Conservation (phyloP, 2,329 filamentous ascomycete genomes). For the Cladophialophora exuberans region DNA sequence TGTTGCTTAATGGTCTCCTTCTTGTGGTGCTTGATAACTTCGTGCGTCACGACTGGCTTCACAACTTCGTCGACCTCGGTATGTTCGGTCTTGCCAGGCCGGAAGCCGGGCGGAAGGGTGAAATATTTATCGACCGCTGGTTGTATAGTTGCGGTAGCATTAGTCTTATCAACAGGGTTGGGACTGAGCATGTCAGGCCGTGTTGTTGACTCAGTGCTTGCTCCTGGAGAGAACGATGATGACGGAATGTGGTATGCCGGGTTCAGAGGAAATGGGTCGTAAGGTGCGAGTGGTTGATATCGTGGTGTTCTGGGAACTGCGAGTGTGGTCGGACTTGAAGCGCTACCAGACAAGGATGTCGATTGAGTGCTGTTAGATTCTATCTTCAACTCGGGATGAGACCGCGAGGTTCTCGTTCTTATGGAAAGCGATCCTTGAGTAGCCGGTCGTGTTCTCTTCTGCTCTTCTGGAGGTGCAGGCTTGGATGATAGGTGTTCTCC, state of each 20-base stretch:
- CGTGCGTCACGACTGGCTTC: slow-evolving; percentile 39
- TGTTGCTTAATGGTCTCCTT: slow-evolving; percentile 38
- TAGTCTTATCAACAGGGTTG: neutral
- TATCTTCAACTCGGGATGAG: neutral
- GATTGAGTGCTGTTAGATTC: slow-evolving; percentile 8
- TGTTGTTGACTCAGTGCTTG: neutral
- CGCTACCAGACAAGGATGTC: slow-evolving; percentile 6
- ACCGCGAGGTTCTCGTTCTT: slow-evolving; percentile 11
- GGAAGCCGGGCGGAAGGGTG: slow-evolving; percentile 25
- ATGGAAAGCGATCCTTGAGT: slow-evolving; percentile 8
- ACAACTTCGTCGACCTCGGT: slow-evolving; percentile 22
- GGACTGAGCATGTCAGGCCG: neutral
- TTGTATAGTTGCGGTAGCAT: neutral
- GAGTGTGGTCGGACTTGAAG: slow-evolving; percentile 4
- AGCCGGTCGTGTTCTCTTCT: slow-evolving; percentile 2
- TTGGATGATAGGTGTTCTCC: slow-evolving; percentile 1
- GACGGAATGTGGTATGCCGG: slow-evolving; percentile 24
- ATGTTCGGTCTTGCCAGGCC: slow-evolving; percentile 17
- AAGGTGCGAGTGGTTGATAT: slow-evolving; percentile 23
- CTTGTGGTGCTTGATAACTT: slow-evolving; percentile 35
- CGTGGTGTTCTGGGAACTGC: slow-evolving; percentile 20
- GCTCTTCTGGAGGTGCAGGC: slow-evolving; percentile 7
- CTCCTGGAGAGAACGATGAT: slow-evolving; percentile 4
- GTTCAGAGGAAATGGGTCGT: slow-evolving; percentile 28
- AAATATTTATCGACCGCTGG: slow-evolving; percentile 16